Percentiles rank a stretch among this genome's conserved stretches.
These are phyloP conservation scores for Tolypocladium cylindrosporum DNA, from an alignment of 2,329 filamentous ascomycete genomes.

Conservation along the genomic window DNA sequence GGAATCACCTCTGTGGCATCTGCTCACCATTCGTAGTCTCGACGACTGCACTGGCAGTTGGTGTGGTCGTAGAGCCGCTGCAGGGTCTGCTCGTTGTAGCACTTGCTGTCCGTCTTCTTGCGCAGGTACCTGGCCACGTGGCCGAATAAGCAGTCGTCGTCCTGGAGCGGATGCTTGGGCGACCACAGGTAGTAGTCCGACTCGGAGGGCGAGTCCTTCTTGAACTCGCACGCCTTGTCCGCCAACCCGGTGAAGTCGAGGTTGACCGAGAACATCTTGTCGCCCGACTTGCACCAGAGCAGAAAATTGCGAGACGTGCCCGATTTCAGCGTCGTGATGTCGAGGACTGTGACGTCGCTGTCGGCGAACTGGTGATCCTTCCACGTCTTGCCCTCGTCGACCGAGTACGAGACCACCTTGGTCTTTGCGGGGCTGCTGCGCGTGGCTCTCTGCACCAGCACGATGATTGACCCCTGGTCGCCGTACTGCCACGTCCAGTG, in stretches of 20 bases:
- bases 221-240: conserved; percentile 59
- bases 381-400: conserved; percentile 78
- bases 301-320: conserved; percentile 88
- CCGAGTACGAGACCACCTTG: conserved; percentile 61
- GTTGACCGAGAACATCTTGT: conserved; percentile 63
- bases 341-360: conserved; percentile 59
- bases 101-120: conserved; percentile 69
- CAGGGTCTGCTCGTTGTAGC: conserved; percentile 71
- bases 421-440: conserved; percentile 60
- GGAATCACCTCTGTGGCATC: not conserved
- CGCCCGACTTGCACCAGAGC: conserved; percentile 62
- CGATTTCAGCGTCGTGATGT: conserved; percentile 80
- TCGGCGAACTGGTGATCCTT: conserved; percentile 62
- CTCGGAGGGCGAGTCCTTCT: conserved; percentile 42
- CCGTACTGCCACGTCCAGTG: conserved; percentile 90
- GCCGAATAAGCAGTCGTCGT: conserved; percentile 82
- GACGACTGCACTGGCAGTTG: conserved; percentile 75
- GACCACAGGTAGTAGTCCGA: conserved; percentile 79
- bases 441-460: conserved; percentile 66
- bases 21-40: conserved; percentile 84
- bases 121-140: conserved; percentile 83
- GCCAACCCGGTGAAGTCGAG: conserved; percentile 81
- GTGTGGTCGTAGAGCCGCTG: conserved; percentile 60
- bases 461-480: conserved; percentile 87
- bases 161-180: conserved; percentile 69